Base-by-base conservation (phyloP, 768 basidiomycete species). In the Suillus americanus region DNA sequence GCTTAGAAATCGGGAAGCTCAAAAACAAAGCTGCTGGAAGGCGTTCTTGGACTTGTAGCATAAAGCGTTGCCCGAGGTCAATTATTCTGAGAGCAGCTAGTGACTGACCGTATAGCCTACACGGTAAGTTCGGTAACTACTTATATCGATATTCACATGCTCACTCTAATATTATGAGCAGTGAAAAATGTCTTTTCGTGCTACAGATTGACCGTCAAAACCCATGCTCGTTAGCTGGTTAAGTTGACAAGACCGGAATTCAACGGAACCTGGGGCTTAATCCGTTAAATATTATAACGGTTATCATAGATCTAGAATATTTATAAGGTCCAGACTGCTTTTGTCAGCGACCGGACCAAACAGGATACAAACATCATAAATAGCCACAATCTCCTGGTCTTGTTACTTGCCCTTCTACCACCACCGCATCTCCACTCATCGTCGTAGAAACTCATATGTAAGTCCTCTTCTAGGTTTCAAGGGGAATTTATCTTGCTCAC, bases 281-380 rank as follows among this genome's bases (percentile, higher is more conserved):
- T 54, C 28, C 8, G 50, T 35, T n/a, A 13, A 35, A 35, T 35
- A 13, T n/a, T n/a, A n/a, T n/a, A 35, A 35, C 35, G 53, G 53
- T 54, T 54, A 54, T 54, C 33, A 54, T 35, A n/a, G 10, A 33
- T 40, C 38, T 7, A 40, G 38, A 3, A 33, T 33, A 33, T 33
- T 30, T 30, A 30, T 30, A 30, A 30, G 30, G 20, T 45, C 43
- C 20, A 45, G 43, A 45, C 54, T 33, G 66, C 61, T 51, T 75
- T 75, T 71, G 75, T 76, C 75, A 76, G 75, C 75, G 71, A 63
- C 77, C 77, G 79, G 80, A 79, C 79, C 79, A 80, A 79, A 79
- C 65, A 79, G 69, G 59, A 45, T 41, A 66, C 78, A 76, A 79
- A 80, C 65, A 72, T 68, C 69, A 67, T 74, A 77, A 79, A 79